Evolutionary conservation across 371 early-diverging fungal species (phyloP), one percentile per base, ranked within the genome.

Genomic region (Umbelopsis sp.): DNA sequence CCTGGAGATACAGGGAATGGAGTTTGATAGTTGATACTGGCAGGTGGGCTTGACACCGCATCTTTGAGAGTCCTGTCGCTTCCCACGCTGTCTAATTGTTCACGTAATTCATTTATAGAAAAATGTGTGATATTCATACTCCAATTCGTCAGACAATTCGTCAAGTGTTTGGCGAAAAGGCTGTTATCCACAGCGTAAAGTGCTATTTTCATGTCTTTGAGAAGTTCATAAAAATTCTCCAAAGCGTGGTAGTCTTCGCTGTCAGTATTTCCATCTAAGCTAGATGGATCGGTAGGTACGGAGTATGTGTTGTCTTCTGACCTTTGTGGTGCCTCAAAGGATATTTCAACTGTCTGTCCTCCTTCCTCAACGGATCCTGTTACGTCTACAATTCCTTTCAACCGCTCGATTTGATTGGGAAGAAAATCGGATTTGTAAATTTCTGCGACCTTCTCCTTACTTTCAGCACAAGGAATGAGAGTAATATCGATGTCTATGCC

Each of bases 101-200:
- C 35, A 24, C 25, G 37, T 14, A 35, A 41, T 6, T 53, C 65
- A 2, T 65, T 52, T 9, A 76, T 69, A 4, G 84, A 74, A 10
- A 74, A 68, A 74, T 83, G 80, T 4, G 79, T 74, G 35, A 86
- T 79, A 66, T 77, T 79, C 14, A 83, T 77, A 50, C 84, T 81
- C 84, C 86, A 86, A 20, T 72, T 70, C 5, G 80, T 80, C 44
- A 88, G 73, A 63, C 81, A 86, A 16, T 79, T 79, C 0, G 81
- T 80, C 14, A 88, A 68, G 38, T 81, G 85, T 48, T 81, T 78
- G 24, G 85, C 84, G 64, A 88, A 86, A 0, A 78, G 70, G 35
- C 84, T 84, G 44, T 79, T 69, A 32, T 84, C 85, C 32, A 75
- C 77, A 9, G 86, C 84, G 69, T 84, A 73, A 14, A 88, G 65